Evolutionary conservation across 2,329 filamentous ascomycete genomes (phyloP).

Genomic region (Aurifilum marmelostoma): DNA sequence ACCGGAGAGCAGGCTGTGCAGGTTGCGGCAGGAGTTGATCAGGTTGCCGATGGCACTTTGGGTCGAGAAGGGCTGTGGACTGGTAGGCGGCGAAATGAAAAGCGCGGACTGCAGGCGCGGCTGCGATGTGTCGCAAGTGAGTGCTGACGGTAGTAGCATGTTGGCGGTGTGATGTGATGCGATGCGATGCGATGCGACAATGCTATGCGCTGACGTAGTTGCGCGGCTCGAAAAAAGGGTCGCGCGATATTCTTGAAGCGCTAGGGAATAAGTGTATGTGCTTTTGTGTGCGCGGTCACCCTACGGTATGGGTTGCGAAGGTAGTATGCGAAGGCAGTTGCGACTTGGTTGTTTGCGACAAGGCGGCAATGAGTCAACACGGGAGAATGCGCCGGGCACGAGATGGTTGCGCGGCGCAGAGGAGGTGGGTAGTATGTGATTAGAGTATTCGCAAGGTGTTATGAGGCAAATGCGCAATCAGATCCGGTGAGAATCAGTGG

Average conservation of each 20-base stretch:
- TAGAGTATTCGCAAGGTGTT: constrained; percentile 23
- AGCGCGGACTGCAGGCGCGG: constrained; percentile 51
- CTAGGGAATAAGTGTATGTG: background rate
- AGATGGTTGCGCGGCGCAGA: constrained; percentile 24
- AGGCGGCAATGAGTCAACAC: constrained; percentile 9
- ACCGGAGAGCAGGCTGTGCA: constrained; percentile 61
- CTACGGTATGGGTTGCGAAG: constrained; percentile 1
- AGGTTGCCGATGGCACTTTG: constrained; percentile 56
- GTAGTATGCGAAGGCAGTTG: background rate
- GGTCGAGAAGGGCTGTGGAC: constrained; percentile 53
- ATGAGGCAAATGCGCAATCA: constrained; percentile 19
- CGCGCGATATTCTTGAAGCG: background rate
- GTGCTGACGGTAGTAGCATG: constrained; percentile 64
- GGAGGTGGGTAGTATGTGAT: background rate
- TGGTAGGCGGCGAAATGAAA: constrained; percentile 63
- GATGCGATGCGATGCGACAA: background rate
- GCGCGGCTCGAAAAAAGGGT: background rate
- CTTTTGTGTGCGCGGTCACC: constrained; percentile 14
- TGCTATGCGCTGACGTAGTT: background rate
- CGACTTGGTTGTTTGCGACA: constrained; percentile 23
- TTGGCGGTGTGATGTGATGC: constrained; percentile 17
- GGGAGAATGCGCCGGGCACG: constrained; percentile 26
- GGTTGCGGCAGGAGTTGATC: constrained; percentile 62
- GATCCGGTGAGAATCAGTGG: constrained; percentile 19
- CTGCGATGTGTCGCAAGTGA: constrained; percentile 60